A percentile compares a stretch with the other conserved stretches of the same genome.
phyloP scores from a whole-genome alignment of 352 stramenopile genomes.

The Aphanomyces astaci region DNA sequence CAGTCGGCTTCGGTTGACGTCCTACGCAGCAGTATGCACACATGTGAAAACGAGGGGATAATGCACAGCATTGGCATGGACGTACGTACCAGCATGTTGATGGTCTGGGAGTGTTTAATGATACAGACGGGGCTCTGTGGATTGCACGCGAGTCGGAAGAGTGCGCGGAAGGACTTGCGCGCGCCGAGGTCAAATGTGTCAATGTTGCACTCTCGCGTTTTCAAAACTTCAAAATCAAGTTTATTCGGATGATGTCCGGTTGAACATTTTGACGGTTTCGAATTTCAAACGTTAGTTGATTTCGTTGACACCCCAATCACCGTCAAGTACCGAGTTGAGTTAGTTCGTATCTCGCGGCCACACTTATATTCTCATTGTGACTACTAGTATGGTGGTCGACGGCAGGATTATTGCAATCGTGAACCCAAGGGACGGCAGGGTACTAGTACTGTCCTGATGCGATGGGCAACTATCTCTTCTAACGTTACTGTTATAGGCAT shows the following conservation, averaged over 20 bases:
- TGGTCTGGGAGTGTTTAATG: not conserved
- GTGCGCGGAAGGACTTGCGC: not conserved
- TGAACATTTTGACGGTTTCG: not conserved
- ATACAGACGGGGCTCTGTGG: not conserved
- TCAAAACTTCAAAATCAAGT: conserved; percentile 13
- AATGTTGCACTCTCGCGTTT: not conserved
- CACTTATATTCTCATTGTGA: too few relatives aligned
- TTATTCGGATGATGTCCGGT: conserved; percentile 12
- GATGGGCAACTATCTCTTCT: too few relatives aligned
- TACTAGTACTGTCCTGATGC: too few relatives aligned
- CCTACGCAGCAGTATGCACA: not conserved
- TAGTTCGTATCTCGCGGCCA: too few relatives aligned
- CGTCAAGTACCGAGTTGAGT: too few relatives aligned
- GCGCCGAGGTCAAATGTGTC: not conserved
- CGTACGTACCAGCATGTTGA: not conserved
- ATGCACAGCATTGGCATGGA: not conserved
- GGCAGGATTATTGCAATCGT: too few relatives aligned
- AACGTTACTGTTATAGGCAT: too few relatives aligned
- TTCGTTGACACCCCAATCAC: too few relatives aligned
- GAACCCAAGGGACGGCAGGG: too few relatives aligned
- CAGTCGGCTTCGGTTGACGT: not conserved
- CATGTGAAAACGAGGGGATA: not conserved
- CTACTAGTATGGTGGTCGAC: too few relatives aligned
- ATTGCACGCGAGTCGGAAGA: not conserved
- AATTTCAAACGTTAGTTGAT: too few relatives aligned